These are phyloP conservation scores for Euryodendron excelsum DNA, from an alignment of 148 eudicot genomes.

Conservation along the genomic window DNA sequence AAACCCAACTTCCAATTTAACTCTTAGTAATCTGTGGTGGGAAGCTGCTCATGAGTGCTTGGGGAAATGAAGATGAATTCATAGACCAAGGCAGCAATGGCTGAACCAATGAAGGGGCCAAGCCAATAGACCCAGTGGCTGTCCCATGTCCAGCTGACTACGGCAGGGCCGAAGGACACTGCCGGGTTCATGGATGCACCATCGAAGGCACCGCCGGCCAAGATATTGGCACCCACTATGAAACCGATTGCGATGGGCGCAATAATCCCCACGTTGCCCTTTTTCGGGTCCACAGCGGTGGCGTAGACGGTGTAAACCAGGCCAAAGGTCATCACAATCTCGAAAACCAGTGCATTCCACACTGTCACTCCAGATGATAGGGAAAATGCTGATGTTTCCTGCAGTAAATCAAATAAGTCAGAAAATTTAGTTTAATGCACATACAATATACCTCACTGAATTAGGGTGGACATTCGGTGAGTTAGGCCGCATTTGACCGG, in stretches of 20 bases:
- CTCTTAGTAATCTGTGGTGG: conserved; percentile 31
- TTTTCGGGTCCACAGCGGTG: conserved; percentile 67
- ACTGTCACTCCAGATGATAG: conserved; percentile 54
- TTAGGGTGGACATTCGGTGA: no score
- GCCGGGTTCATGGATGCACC: conserved; percentile 81
- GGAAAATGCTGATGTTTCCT: conserved; percentile 56
- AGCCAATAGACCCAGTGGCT: conserved; percentile 76
- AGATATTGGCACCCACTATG: conserved; percentile 68
- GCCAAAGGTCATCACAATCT: conserved; percentile 72
- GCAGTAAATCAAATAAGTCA: neutral
- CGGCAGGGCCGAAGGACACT: conserved; percentile 68
- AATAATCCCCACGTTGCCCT: conserved; percentile 55
- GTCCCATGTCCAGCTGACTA: conserved; percentile 67
- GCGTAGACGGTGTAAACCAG: conserved; percentile 71
- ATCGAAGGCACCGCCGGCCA: conserved; percentile 67
- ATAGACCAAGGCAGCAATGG: conserved; percentile 51
- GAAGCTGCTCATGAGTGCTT: conserved; percentile 53
- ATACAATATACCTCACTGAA: no score
- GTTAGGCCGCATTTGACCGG: no score
- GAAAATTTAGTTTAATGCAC: neutral
- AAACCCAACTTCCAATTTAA: no score
- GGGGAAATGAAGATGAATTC: conserved; percentile 47
- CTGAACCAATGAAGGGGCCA: conserved; percentile 56
- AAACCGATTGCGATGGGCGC: conserved; percentile 67
- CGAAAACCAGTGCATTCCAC: conserved; percentile 61